phyloP scores from a whole-genome alignment of 371 early-diverging fungal genomes.

The Batkoa obscura region DNA sequence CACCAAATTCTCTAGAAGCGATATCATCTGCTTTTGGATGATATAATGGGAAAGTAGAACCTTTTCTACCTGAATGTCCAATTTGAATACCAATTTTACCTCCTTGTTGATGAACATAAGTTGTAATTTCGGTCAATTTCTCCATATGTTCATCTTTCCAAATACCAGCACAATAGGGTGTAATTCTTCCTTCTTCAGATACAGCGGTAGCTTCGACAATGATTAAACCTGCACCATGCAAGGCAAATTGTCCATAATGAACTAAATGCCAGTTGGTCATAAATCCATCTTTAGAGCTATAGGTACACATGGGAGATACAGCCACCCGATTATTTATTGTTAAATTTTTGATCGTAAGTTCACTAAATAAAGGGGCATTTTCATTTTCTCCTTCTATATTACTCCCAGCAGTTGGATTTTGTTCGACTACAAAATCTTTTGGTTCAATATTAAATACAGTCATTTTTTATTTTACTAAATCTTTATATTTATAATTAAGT shows the following conservation, averaged over 20 bases:
- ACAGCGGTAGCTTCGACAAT: slow-evolving; percentile 70
- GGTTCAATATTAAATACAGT: no score
- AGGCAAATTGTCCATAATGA: slow-evolving; percentile 47
- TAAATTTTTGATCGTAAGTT: slow-evolving; percentile 30
- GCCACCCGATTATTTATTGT: slow-evolving; percentile 49
- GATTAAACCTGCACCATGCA: slow-evolving; percentile 50
- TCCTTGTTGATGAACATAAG: slow-evolving; percentile 39
- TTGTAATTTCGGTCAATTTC: slow-evolving; percentile 30
- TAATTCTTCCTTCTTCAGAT: slow-evolving; percentile 47
- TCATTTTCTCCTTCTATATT: no score
- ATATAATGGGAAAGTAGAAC: neutral
- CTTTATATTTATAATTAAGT: no score
- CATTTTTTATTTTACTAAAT: no score
- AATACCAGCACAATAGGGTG: slow-evolving; percentile 54
- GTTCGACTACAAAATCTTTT: neutral
- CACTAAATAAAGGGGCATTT: slow-evolving; percentile 28
- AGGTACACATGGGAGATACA: slow-evolving; percentile 71
- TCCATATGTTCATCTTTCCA: slow-evolving; percentile 62
- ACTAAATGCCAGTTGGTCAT: slow-evolving; percentile 36
- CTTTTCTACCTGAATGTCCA: slow-evolving; percentile 65
- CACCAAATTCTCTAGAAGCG: slow-evolving; percentile 24
- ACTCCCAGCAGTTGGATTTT: neutral
- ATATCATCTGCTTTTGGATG: neutral
- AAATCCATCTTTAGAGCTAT: slow-evolving; percentile 33
- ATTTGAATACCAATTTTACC: slow-evolving; percentile 51